Base-by-base conservation (phyloP, 2,329 filamentous ascomycete genomes). In the Penicillium sp. region DNA sequence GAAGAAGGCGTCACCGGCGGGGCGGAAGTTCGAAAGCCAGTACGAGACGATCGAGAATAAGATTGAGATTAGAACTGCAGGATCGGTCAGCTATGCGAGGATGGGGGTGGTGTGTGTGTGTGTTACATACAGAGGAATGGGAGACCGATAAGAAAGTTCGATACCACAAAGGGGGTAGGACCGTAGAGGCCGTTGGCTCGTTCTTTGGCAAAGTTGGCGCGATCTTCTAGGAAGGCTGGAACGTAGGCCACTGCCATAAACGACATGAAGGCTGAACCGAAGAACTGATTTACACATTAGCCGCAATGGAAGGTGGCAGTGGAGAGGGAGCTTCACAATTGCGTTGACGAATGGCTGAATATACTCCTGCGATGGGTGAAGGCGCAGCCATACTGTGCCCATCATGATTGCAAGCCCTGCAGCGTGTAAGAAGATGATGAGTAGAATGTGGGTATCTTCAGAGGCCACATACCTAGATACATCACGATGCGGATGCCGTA, bases 221-320 rank as follows among this genome's bases (percentile, higher is more conserved):
- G 81, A 68, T 95, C 89, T 66, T 95, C 90, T 39, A 95, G 81
- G 70, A 87, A 94, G 0, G 88, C 83, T 0, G 90, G 90, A 3
- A 94, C 88, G 69, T 95, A 95, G 0, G 90, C 90, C 1, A 95
- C 85, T 0, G 86, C 86, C 86, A 90, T 89, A 73, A 90, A 89
- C 38, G 84, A 87, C 84, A 89, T 88, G 71, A 90, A 89, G 1
- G 86, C 87, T 0, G 81, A 83, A 15, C 86, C 85, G 63, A 88
- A 89, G 77, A 88, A 87, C 74, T 76, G 47, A 42, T 16, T 21
- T 16, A 41, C 15, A 10, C 21, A 46, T 52, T 3, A 42, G 41
- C 38, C 4, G 29, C 38, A 3, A 28, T 38, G 9, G 21, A 42
- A 39, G 29, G 28, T 49, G n/a, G 31, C 33, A n/a, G 31, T 31